Base-by-base conservation (phyloP, 1,284 basidiomycete genomes). In the Leccinum holopus region DNA sequence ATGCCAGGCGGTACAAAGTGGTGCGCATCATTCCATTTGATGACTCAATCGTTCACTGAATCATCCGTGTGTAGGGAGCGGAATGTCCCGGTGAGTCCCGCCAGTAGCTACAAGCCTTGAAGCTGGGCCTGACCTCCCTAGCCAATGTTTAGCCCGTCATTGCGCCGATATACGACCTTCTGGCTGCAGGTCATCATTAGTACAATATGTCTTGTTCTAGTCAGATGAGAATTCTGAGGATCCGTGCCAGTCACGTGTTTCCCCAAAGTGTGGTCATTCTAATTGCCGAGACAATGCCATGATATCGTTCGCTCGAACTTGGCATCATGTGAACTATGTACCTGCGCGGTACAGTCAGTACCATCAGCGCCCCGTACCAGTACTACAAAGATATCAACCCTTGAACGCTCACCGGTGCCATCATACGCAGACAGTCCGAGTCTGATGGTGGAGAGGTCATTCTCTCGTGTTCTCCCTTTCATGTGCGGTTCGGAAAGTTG, bases 401-500 rank as follows among this genome's bases (percentile, higher is more conserved):
- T 1, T 90, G 95, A 0, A 98, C 95, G 0, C 86, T 98, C 63
- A 96, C 95, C 5, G 96, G 95, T 57, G 95, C 95, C 55, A 97
- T 98, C 68, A 87, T 98, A 58, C 87, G 90, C 65, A 85, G 90
- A 58, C 87, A 87, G 10, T 72, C 85, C 47, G 80, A 87, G 10
- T 72, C 85, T 49, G 80, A 85, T 63, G 83, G 86, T 65, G 87
- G 87, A 61, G 83, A 81, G 58, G 82, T 82, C 25, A 91, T 91
- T 69, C 86, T 98, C 37, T 91, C 87, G 2, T 97, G 95, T 74
- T 95, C 95, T 14, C 97, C 97, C 0, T 99, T 99, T 73, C 97
- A 99, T 77, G 96, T 99, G 51, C 84, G 97, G 62, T 99, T 99
- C 76, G 97, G 97, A 61, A 99, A 99, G 83, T 91, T 96, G 82